phyloP scores from a whole-genome alignment of 345 rosid species.

The Stellera chamaejasme region DNA sequence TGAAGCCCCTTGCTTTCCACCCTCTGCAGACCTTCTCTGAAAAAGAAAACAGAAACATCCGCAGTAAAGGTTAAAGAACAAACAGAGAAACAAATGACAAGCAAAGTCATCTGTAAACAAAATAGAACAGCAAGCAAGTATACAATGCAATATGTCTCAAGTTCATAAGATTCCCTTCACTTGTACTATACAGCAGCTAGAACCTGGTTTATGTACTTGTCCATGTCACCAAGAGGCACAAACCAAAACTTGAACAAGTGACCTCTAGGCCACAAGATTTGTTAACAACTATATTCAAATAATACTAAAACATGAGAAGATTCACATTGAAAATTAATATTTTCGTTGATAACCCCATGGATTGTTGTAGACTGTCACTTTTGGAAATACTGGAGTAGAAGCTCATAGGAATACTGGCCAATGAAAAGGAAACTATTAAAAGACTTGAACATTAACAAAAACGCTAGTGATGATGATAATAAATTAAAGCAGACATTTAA shows the following conservation, averaged over 20 bases:
- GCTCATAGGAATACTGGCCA: conserved; percentile 87
- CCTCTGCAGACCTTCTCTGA: conserved; percentile 75
- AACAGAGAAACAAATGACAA: not conserved
- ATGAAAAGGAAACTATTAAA: conserved; percentile 7
- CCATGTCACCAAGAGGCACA: too few relatives aligned
- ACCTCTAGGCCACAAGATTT: too few relatives aligned
- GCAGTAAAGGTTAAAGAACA: not conserved
- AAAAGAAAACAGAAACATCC: conserved; percentile 10
- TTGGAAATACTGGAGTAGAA: conserved; percentile 81
- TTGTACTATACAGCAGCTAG: too few relatives aligned
- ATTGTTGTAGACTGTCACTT: conserved; percentile 66
- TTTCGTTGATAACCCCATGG: conserved; percentile 88
- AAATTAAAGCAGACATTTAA: conserved; percentile 7
- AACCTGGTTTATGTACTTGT: too few relatives aligned
- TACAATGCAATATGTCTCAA: too few relatives aligned
- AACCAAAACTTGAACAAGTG: too few relatives aligned
- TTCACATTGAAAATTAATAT: conserved; percentile 80
- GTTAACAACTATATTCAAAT: too few relatives aligned
- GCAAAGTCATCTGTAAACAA: not conserved
- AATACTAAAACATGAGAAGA: conserved; percentile 7
- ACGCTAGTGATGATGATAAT: too few relatives aligned
- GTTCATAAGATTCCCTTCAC: too few relatives aligned
- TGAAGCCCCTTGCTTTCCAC: conserved; percentile 87
- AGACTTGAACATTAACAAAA: conserved; percentile 11
- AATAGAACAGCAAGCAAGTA: too few relatives aligned